A percentile compares a stretch with the other conserved stretches of the same genome.
These are phyloP conservation scores for Litsea cubeba DNA, from an alignment of 164 flowering plant species.

Conservation along the genomic window DNA sequence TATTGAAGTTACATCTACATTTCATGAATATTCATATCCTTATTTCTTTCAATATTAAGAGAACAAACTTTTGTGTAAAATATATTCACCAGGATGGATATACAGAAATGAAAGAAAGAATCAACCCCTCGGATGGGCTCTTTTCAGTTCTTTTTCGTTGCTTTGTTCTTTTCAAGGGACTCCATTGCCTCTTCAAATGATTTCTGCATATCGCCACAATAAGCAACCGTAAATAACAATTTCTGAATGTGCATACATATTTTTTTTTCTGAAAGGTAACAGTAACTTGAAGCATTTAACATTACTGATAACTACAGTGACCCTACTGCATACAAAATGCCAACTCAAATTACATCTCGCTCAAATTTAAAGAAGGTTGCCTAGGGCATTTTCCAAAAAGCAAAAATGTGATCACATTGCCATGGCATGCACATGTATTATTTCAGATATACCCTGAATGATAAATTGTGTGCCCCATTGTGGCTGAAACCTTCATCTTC, in stretches of 20 bases:
- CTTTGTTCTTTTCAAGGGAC: slow-evolving; percentile 21
- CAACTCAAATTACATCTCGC: no score
- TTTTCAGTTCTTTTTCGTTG: slow-evolving; percentile 7
- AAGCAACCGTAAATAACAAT: neutral
- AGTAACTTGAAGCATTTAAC: neutral
- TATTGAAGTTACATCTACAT: no score
- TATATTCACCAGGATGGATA: neutral
- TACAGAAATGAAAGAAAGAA: neutral
- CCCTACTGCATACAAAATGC: no score
- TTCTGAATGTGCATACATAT: neutral
- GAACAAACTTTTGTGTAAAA: neutral
- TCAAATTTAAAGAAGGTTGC: no score
- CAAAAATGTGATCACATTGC: no score
- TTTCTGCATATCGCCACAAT: slow-evolving; percentile 16
- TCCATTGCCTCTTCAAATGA: slow-evolving; percentile 30
- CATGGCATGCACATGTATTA: no score
- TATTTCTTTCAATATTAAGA: neutral
- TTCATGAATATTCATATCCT: neutral
- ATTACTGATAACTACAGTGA: no score
- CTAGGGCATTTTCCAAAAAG: no score
- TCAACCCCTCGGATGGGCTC: no score
- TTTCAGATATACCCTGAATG: no score
- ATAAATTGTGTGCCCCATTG: no score
- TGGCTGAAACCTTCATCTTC: no score
- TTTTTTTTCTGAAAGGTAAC: neutral